Percentiles rank a stretch among this genome's conserved stretches.
Evolutionary conservation across 148 eudicot genomes (phyloP).

Genomic region (Cornus suecica): DNA sequence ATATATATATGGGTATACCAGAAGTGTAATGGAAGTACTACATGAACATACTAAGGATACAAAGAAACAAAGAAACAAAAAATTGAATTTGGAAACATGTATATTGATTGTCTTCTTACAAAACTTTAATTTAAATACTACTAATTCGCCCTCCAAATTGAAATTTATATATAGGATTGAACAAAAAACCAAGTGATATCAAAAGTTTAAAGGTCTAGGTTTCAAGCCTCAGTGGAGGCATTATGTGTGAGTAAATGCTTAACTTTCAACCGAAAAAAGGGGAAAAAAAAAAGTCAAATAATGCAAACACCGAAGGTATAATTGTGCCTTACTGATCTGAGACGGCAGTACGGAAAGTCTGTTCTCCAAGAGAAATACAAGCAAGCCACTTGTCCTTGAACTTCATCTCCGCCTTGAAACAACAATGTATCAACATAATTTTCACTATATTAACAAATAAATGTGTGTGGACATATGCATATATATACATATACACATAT

Average conservation of each 20-base stretch:
- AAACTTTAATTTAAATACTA: no score
- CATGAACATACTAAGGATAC: no score
- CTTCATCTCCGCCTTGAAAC: slow-evolving; percentile 71
- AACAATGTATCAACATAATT: neutral
- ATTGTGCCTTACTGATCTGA: slow-evolving; percentile 65
- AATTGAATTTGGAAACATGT: no score
- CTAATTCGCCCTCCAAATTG: no score
- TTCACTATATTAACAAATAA: neutral
- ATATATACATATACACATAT: neutral
- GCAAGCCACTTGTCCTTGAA: slow-evolving; percentile 93
- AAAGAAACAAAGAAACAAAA: no score
- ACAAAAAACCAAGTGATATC: neutral
- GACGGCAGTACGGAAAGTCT: slow-evolving; percentile 71
- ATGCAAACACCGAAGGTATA: neutral
- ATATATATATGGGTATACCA: no score
- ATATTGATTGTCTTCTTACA: no score
- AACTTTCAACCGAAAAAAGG: no score
- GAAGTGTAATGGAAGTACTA: no score
- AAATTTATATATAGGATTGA: neutral
- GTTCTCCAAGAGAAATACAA: slow-evolving; percentile 87
- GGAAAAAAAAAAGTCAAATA: neutral
- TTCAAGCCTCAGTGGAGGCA: no score
- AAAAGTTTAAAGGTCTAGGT: no score
- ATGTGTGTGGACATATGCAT: neutral
- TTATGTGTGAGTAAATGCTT: no score